Evolutionary conservation across 129 eudicot species (phyloP).

Genomic region (Artemisia annua): DNA sequence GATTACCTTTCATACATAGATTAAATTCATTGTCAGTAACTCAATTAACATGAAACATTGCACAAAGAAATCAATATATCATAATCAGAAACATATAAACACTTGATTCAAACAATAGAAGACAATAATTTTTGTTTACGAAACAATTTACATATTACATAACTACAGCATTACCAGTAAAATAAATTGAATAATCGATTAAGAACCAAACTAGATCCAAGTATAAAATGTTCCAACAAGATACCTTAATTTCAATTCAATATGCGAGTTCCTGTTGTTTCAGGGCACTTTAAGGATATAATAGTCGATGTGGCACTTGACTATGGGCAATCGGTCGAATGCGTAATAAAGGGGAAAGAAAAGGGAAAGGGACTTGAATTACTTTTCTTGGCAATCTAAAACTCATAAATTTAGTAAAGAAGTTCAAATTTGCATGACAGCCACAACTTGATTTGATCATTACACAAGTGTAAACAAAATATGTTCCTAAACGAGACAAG

Average conservation of each 20-base stretch:
- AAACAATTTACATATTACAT: conserved; percentile 1
- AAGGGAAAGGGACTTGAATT: conserved; percentile 18
- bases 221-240: not conserved
- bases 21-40: conserved; percentile 15
- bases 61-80: conserved; percentile 10
- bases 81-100: conserved; percentile 10
- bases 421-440: conserved; percentile 18
- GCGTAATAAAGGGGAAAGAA: conserved; percentile 21
- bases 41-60: not conserved
- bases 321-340: conserved; percentile 13
- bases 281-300: conserved; percentile 6
- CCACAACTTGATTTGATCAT: conserved; percentile 15
- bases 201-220: conserved; percentile 11
- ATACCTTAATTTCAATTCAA: conserved; percentile 21
- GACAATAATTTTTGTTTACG: conserved; percentile 2
- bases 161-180: not conserved
- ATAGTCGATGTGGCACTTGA: not conserved
- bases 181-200: not conserved
- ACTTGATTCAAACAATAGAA: conserved; percentile 4
- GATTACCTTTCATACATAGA: not conserved
- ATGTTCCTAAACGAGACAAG: conserved; percentile 11
- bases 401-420: conserved; percentile 18
- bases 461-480: conserved; percentile 11
- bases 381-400: conserved; percentile 13
- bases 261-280: conserved; percentile 14